Evolutionary conservation across 352 stramenopile species (phyloP).

Genomic region (Globisporangium splendens): DNA sequence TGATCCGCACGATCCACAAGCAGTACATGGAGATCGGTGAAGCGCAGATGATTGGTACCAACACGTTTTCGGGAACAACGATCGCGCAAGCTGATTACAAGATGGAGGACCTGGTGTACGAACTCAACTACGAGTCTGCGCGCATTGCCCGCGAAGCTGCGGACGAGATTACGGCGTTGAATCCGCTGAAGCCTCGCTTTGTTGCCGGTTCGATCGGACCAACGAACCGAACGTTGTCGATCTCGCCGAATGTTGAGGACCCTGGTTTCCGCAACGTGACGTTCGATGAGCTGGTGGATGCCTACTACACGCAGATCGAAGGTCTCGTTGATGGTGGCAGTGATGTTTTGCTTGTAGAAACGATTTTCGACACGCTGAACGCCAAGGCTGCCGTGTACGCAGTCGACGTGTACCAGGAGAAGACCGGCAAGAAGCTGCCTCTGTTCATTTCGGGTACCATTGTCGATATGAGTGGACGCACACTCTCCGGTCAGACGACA

Average conservation of each 20-base stretch:
- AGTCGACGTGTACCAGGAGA: constrained; percentile 91
- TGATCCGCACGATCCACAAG: constrained; percentile 95
- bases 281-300: constrained; percentile 96
- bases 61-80: constrained; percentile 96
- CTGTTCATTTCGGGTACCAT: constrained; percentile 97
- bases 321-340: constrained; percentile 93
- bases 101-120: constrained; percentile 94
- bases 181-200: constrained; percentile 93
- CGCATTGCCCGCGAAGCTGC: constrained; percentile 89
- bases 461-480: constrained; percentile 95
- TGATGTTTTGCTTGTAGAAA: constrained; percentile 97
- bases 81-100: constrained; percentile 97
- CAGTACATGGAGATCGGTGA: constrained; percentile 93
- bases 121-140: constrained; percentile 94
- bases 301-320: constrained; percentile 95
- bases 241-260: constrained; percentile 95
- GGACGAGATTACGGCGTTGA: constrained; percentile 90
- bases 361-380: constrained; percentile 98
- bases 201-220: constrained; percentile 95
- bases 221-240: constrained; percentile 95
- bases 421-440: constrained; percentile 87
- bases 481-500: constrained; percentile 94
- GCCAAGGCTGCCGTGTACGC: constrained; percentile 96
- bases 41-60: constrained; percentile 95
- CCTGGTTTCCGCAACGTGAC: constrained; percentile 92